A percentile compares a stretch with the other conserved stretches of the same genome.
Conservation (phyloP, 2,329 filamentous ascomycete genomes). For the Hymenoscyphus linearis region DNA sequence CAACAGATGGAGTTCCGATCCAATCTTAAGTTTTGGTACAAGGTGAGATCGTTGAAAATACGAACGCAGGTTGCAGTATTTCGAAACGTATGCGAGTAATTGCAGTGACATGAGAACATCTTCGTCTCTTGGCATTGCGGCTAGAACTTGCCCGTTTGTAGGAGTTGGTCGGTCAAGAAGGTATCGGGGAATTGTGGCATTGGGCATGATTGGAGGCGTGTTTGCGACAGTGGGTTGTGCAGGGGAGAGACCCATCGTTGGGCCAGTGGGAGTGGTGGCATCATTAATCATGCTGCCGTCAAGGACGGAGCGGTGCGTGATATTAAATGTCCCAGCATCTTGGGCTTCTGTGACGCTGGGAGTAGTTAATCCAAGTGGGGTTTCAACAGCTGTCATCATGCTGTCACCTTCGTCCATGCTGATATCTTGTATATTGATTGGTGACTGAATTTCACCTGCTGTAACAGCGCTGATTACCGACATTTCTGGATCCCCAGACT, state of each 20-base stretch:
- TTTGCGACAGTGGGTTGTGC: conserved; percentile 54
- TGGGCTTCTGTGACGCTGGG: conserved; percentile 77
- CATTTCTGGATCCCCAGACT: conserved; percentile 70
- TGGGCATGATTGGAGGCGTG: conserved; percentile 70
- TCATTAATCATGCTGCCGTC: conserved; percentile 79
- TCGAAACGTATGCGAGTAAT: conserved; percentile 93
- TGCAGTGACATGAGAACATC: conserved; percentile 98
- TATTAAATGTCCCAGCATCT: conserved; percentile 87
- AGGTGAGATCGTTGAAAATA: conserved; percentile 96
- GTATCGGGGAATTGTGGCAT: conserved; percentile 71
- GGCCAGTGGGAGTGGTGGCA: conserved; percentile 60
- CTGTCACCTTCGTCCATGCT: conserved; percentile 70
- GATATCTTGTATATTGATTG: conserved; percentile 81
- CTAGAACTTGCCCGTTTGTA: conserved; percentile 65
- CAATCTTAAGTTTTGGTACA: conserved; percentile 86
- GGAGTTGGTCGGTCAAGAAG: conserved; percentile 68
- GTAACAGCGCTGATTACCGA: conserved; percentile 66
- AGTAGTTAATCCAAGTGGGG: conserved; percentile 68
- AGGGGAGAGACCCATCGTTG: conserved; percentile 67
- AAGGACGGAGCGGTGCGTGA: conserved; percentile 77
- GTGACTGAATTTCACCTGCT: conserved; percentile 71
- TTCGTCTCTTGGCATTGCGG: conserved; percentile 92
- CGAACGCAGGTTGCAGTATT: conserved; percentile 91
- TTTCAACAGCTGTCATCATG: conserved; percentile 65
- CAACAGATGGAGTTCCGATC: conserved; percentile 73